Conservation (phyloP, 495 filamentous ascomycete species). For the Aspergillus sclerotioniger region DNA sequence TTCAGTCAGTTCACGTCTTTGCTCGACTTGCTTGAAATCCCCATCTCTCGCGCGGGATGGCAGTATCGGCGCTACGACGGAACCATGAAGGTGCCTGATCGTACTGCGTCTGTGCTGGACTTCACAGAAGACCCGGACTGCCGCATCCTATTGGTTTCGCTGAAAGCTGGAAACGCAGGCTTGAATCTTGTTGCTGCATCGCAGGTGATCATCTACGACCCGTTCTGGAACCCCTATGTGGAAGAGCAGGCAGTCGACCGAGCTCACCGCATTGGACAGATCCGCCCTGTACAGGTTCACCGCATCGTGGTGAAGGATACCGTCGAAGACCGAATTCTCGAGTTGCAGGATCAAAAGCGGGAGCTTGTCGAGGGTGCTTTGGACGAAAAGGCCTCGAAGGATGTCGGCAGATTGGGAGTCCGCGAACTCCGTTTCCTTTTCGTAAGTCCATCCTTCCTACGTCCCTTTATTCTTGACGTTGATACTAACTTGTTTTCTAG, state of each 20-base stretch:
- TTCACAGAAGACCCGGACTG: conserved; percentile 67
- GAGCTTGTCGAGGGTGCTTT: conserved; percentile 76
- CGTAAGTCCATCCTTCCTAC: conserved; percentile 40
- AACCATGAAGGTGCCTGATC: conserved; percentile 66
- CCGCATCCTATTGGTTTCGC: conserved; percentile 80
- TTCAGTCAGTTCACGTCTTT: conserved; percentile 92
- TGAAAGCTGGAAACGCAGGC: conserved; percentile 89
- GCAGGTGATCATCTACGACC: conserved; percentile 88
- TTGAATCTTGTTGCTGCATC: conserved; percentile 86
- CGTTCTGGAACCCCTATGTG: conserved; percentile 95
- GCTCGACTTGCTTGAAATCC: conserved; percentile 90
- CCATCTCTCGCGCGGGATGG: conserved; percentile 62
- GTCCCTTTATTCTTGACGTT: not conserved
- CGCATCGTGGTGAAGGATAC: conserved; percentile 74
- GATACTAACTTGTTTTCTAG: conserved; percentile 14
- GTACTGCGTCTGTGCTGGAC: conserved; percentile 67
- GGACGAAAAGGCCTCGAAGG: conserved; percentile 71
- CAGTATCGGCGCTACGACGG: conserved; percentile 82
- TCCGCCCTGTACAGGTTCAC: conserved; percentile 71
- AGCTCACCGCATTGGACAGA: conserved; percentile 87
- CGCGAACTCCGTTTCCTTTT: conserved; percentile 72
- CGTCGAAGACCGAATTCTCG: conserved; percentile 86
- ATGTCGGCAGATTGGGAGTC: conserved; percentile 58
- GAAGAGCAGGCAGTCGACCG: conserved; percentile 95
- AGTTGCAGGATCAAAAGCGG: conserved; percentile 81